phyloP scores from a whole-genome alignment of 139 green algal species.

The Chlorella sp. region DNA sequence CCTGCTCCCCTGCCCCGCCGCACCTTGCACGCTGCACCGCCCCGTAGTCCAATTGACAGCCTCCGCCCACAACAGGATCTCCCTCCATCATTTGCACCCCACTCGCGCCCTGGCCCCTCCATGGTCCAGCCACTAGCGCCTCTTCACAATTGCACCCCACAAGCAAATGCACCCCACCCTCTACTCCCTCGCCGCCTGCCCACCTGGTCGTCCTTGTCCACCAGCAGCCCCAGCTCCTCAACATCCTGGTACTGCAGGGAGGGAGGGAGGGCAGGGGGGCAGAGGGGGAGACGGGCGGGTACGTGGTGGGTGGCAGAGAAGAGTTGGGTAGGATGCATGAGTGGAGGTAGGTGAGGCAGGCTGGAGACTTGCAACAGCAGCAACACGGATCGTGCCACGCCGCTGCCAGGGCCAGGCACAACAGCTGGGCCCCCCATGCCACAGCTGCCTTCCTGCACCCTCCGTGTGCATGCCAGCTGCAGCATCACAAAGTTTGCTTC shows the following conservation, averaged over 20 bases:
- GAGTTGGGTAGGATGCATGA: not conserved
- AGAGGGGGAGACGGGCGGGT: too few relatives aligned
- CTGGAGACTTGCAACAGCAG: not conserved
- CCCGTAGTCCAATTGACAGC: too few relatives aligned
- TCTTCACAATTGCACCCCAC: too few relatives aligned
- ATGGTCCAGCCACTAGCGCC: too few relatives aligned
- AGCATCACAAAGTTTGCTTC: not conserved
- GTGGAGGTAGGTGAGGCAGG: not conserved
- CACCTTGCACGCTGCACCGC: too few relatives aligned
- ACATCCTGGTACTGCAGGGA: constrained; percentile 47
- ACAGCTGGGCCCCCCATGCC: too few relatives aligned
- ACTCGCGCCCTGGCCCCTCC: too few relatives aligned
- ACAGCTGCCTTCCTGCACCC: too few relatives aligned
- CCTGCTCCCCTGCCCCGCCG: too few relatives aligned
- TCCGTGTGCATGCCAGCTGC: too few relatives aligned
- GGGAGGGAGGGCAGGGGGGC: not conserved
- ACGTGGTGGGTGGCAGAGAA: not conserved
- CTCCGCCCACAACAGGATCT: not conserved
- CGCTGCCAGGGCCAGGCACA: too few relatives aligned
- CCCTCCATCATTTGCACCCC: not conserved
- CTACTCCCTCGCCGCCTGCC: not conserved
- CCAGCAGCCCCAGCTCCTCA: constrained; percentile 95
- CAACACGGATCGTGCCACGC: constrained; percentile 41
- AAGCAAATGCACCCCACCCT: too few relatives aligned
- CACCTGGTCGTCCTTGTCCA: constrained; percentile 95